Percentiles rank a stretch among this genome's conserved stretches.
These are phyloP conservation scores for Penicillium brasilianum DNA, from an alignment of 2,329 filamentous ascomycete genomes.

Conservation along the genomic window DNA sequence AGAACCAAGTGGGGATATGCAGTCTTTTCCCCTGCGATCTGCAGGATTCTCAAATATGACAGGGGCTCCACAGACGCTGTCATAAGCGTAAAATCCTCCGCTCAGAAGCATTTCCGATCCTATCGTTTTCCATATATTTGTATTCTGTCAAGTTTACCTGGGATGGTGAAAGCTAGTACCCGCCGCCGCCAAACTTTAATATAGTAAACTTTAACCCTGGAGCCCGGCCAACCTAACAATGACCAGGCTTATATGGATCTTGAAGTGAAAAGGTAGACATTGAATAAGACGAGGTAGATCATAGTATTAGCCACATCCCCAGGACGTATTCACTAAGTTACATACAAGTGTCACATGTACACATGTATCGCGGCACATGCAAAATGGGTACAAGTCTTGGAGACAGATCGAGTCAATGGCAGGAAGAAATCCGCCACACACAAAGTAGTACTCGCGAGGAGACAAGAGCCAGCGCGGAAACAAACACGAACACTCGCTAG, in stretches of 20 bases:
- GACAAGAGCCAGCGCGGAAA: conserved; percentile 25
- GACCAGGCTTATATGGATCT: not conserved
- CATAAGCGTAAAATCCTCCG: too few species aligned
- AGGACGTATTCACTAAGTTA: conserved; percentile 27
- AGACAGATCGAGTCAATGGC: conserved; percentile 22
- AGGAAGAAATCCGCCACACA: conserved; percentile 12
- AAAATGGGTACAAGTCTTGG: conserved; percentile 20
- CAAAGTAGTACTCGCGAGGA: not conserved
- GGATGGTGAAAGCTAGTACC: not conserved
- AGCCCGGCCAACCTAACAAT: not conserved
- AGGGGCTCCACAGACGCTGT: not conserved
- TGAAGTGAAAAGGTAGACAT: not conserved
- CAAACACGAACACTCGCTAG: conserved; percentile 24
- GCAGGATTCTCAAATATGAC: not conserved
- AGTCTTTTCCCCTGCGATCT: not conserved
- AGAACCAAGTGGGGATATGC: not conserved
- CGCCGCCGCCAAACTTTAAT: not conserved
- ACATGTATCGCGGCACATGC: conserved; percentile 22
- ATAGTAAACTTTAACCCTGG: not conserved
- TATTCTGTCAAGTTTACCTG: not conserved
- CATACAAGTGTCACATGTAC: conserved; percentile 22
- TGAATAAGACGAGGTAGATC: conserved; percentile 11
- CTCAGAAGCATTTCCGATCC: too few species aligned
- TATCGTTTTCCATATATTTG: not conserved
- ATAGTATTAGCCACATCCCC: conserved; percentile 27